Base-by-base conservation (phyloP, 2,329 filamentous ascomycete species). In the Dactylellina cionopaga region DNA sequence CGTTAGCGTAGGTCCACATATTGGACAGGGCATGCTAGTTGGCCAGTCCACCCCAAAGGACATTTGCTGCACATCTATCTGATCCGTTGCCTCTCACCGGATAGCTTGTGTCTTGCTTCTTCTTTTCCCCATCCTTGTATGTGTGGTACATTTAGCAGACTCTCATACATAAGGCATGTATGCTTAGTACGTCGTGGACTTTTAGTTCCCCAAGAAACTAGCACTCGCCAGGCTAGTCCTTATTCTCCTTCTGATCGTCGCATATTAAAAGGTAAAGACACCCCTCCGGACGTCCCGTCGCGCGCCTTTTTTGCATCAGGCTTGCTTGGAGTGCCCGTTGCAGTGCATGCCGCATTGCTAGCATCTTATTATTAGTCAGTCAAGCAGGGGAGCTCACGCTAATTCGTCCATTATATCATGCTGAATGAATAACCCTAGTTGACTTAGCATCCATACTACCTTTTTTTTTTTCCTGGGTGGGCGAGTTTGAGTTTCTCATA, bases 191-290 rank as follows among this genome's bases (percentile, higher is more conserved):
- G 15, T 66, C 41, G 51, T 43, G 54, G 29, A 29, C 10, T 31
- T 55, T 64, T 47, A 55, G 51, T 35, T 55, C 54, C 33, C 39
- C 33, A 55, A 54, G 37, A 59, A 25, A 39, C 47, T n/a, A n/a
- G 33, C 24, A 33, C 35, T 22, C 51, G 29, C 54, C 15, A 35
- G 39, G 55, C 59, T 72, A 72, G 43, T 47, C 56, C 68, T 72
- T 35, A 63, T 65, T 54, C 5, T 25, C 29, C 24, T 55, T 56
- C 44, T 49, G 59, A 72, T 72, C 68, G 44, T 41, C 59, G 51
- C 59, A 72, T 65, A 59, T 65, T 59, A 72, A 72, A 60, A 65
- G 68, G 68, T 72, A 71, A 71, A 64, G 65, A 44, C 27, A 33
- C 43, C 68, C 68, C 68, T 71, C 58, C n/a, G n/a, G n/a, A n/a